These are phyloP conservation scores for Spizellomyces sp. DNA, from an alignment of 192 early-diverging fungal genomes.

Conservation along the genomic window DNA sequence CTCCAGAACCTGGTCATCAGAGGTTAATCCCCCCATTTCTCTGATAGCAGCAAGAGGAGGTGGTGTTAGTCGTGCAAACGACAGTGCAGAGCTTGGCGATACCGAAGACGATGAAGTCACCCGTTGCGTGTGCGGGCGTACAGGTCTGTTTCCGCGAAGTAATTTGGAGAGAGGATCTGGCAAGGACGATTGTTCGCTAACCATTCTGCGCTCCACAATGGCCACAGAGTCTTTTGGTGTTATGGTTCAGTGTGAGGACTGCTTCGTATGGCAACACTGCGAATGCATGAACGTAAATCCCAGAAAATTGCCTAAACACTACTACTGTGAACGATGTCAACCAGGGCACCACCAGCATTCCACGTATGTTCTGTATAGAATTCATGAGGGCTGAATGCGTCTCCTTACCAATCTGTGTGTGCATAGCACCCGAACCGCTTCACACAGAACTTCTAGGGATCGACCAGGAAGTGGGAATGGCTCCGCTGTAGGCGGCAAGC, in stretches of 20 bases:
- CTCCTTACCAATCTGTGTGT: background rate
- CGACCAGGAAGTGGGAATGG: background rate
- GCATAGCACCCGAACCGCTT: background rate
- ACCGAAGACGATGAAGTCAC: slow-evolving; percentile 46
- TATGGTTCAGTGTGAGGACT: slow-evolving; percentile 95
- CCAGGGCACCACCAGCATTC: slow-evolving; percentile 79
- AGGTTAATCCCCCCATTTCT: too few species aligned
- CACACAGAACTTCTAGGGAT: background rate
- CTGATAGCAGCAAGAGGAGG: background rate
- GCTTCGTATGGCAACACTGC: slow-evolving; percentile 93
- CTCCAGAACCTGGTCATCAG: too few species aligned
- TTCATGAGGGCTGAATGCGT: too few species aligned
- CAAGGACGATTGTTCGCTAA: background rate
- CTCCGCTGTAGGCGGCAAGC: slow-evolving; percentile 14
- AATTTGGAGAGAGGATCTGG: too few species aligned
- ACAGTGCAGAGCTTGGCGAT: slow-evolving; percentile 19
- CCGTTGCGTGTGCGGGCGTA: slow-evolving; percentile 49
- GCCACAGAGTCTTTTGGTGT: slow-evolving; percentile 39
- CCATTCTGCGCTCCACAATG: background rate
- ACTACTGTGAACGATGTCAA: slow-evolving; percentile 89
- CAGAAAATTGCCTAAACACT: slow-evolving; percentile 81
- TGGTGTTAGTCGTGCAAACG: background rate
- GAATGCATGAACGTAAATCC: slow-evolving; percentile 84
- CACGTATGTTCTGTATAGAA: slow-evolving; percentile 21
- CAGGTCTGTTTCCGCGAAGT: slow-evolving; percentile 54